A percentile compares a stretch with the other conserved stretches of the same genome.
phyloP scores from a whole-genome alignment of 139 green algal genomes.

The Chara braunii region DNA sequence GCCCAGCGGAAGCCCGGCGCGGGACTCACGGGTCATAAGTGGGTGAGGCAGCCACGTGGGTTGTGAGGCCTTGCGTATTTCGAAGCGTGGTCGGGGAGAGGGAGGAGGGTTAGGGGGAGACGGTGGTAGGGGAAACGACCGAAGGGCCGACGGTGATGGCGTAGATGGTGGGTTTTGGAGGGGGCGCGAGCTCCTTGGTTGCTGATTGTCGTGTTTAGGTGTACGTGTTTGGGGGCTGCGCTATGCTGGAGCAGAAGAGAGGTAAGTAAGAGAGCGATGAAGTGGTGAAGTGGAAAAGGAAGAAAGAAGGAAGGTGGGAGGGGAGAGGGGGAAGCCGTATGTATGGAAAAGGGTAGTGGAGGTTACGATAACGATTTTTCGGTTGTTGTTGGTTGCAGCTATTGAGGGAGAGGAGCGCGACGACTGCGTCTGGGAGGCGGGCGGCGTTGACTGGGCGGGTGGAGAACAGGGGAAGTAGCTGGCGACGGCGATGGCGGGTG shows the following conservation, averaged over 20 bases:
- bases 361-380: not conserved
- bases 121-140: no score
- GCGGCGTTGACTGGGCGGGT: not conserved
- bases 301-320: not conserved
- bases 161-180: no score
- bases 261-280: not conserved
- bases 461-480: not conserved
- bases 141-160: no score
- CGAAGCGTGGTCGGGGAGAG: no score
- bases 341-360: not conserved
- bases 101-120: no score
- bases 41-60: no score
- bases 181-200: no score
- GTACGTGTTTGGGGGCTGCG: no score
- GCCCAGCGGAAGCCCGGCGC: no score
- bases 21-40: no score
- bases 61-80: no score
- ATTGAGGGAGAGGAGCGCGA: not conserved
- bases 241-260: not conserved
- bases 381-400: not conserved
- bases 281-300: not conserved
- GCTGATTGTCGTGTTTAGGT: no score
- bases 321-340: not conserved
- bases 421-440: not conserved
- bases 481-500: not conserved